Percentiles rank a stretch among this genome's conserved stretches.
These are phyloP conservation scores for Metschnikowia matae DNA, from an alignment of 805 yeast species.

Conservation along the genomic window DNA sequence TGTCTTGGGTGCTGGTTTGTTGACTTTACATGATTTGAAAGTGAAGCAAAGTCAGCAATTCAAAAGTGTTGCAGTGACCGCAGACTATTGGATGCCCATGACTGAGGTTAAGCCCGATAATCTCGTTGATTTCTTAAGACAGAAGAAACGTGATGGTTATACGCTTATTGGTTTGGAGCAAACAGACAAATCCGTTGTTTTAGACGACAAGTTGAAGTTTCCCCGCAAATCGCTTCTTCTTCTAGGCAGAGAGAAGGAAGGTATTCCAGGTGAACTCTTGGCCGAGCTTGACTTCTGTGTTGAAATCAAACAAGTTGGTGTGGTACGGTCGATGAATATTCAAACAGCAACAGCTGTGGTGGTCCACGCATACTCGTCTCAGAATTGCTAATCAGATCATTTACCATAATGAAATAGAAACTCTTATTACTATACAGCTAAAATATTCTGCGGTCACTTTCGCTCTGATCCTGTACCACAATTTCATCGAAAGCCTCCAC, in stretches of 20 bases:
- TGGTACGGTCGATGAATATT: conserved; percentile 90
- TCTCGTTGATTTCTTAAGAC: conserved; percentile 53
- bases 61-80: conserved; percentile 87
- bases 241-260: conserved; percentile 85
- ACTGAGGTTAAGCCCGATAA: conserved; percentile 59
- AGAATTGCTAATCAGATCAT: conserved; percentile 43
- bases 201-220: conserved; percentile 60
- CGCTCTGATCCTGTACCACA: conserved; percentile 37
- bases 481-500: conserved; percentile 51
- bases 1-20: conserved; percentile 80
- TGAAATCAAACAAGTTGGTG: conserved; percentile 89
- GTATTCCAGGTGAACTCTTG: conserved; percentile 81
- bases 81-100: conserved; percentile 96
- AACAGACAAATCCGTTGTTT: conserved; percentile 79
- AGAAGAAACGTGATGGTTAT: conserved; percentile 70
- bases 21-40: conserved; percentile 69
- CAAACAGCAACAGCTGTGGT: conserved; percentile 95
- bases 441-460: conserved; percentile 17
- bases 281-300: conserved; percentile 82
- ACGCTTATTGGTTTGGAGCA: conserved; percentile 88
- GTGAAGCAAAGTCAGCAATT: conserved; percentile 67
- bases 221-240: conserved; percentile 76
- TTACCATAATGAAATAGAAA: background rate
- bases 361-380: conserved; percentile 82
- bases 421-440: conserved; percentile 1